These are phyloP conservation scores for Macaranga tanarius DNA, from an alignment of 441 rosid genomes.

Conservation along the genomic window DNA sequence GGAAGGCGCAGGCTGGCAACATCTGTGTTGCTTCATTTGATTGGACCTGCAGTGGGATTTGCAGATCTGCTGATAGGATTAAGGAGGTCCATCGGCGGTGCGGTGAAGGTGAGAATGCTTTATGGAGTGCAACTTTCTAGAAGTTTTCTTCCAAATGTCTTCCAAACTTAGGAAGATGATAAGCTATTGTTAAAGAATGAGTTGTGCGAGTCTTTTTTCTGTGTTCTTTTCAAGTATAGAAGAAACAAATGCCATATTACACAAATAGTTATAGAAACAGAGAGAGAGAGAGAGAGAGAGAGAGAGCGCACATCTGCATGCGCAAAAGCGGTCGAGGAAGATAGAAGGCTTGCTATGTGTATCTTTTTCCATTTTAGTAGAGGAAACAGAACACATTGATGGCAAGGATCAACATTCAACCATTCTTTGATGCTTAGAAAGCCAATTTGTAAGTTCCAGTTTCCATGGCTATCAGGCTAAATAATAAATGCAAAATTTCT, in stretches of 20 bases:
- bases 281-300: conserved; percentile 10
- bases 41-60: conserved; percentile 92
- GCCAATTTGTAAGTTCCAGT: conserved; percentile 47
- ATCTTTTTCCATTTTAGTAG: conserved; percentile 39
- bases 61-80: conserved; percentile 75
- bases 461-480: conserved; percentile 33
- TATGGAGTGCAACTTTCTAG: conserved; percentile 73
- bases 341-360: conserved; percentile 30
- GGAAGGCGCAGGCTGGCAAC: conserved; percentile 95
- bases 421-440: conserved; percentile 47
- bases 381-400: conserved; percentile 34
- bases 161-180: conserved; percentile 37
- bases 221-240: conserved; percentile 29
- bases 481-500: conserved; percentile 27
- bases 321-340: conserved; percentile 5
- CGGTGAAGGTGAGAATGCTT: conserved; percentile 74
- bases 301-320: neutral
- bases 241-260: conserved; percentile 22
- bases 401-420: conserved; percentile 23
- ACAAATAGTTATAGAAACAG: neutral
- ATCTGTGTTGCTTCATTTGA: conserved; percentile 82
- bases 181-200: conserved; percentile 11
- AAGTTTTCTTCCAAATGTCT: conserved; percentile 8
- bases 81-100: conserved; percentile 85
- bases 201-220: conserved; percentile 21